These are phyloP conservation scores for Penicillium digitatum DNA, from an alignment of 2,329 filamentous ascomycete species.

Conservation along the genomic window DNA sequence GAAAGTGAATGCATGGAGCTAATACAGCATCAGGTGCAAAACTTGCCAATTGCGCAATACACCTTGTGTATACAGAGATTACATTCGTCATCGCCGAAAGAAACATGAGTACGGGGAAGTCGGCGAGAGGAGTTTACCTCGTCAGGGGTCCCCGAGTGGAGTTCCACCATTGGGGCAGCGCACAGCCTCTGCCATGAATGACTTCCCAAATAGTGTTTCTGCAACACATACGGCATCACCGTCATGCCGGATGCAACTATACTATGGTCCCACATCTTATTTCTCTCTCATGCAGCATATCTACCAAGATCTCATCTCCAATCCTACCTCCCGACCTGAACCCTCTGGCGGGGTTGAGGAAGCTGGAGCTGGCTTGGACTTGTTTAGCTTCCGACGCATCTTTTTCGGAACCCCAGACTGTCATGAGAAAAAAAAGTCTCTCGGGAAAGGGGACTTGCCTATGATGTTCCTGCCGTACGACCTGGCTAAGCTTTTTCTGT, in stretches of 20 bases:
- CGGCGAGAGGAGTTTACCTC: constrained; percentile 13
- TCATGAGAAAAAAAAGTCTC: constrained; percentile 26
- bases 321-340: constrained; percentile 15
- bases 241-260: constrained; percentile 45
- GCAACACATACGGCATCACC: constrained; percentile 47
- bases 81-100: constrained; percentile 36
- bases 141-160: constrained; percentile 14
- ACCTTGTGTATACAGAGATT: constrained; percentile 37
- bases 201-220: constrained; percentile 45
- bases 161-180: constrained; percentile 15
- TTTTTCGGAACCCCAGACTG: constrained; percentile 43
- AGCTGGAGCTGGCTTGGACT: constrained; percentile 37
- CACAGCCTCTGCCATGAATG: constrained; percentile 22
- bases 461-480: constrained; percentile 41
- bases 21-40: constrained; percentile 26
- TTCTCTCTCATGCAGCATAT: constrained; percentile 44
- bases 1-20: neutral
- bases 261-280: constrained; percentile 48
- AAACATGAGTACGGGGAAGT: constrained; percentile 25
- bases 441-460: constrained; percentile 22
- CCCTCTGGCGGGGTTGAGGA: constrained; percentile 36
- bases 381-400: constrained; percentile 38
- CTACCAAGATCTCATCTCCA: constrained; percentile 32
- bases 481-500: constrained; percentile 38
- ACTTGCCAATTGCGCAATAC: constrained; percentile 35